These are phyloP conservation scores for Mycena citricolor DNA, from an alignment of 1,284 basidiomycete species.

Conservation along the genomic window DNA sequence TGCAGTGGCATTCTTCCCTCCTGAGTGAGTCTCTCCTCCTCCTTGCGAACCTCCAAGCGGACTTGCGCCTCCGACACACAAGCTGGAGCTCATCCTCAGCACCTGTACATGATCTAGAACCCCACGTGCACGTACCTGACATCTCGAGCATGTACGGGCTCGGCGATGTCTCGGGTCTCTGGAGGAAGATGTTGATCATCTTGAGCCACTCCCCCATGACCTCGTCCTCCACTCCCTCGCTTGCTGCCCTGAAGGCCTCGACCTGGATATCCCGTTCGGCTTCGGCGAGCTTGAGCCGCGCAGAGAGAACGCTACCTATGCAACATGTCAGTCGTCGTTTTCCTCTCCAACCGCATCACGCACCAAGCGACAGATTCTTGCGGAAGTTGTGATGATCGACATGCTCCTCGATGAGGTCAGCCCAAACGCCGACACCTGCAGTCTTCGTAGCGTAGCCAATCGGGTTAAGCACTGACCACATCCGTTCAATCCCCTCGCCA, in stretches of 20 bases:
- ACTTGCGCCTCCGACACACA: conserved; percentile 8
- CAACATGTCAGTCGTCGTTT: neutral
- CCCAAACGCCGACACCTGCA: conserved; percentile 1
- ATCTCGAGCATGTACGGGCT: conserved; percentile 8
- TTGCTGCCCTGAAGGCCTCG: conserved; percentile 12
- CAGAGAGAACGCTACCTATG: neutral
- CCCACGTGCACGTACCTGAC: neutral
- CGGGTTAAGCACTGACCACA: conserved; percentile 13
- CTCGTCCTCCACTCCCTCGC: neutral
- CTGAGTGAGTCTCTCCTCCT: conserved; percentile 4
- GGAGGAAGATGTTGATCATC: conserved; percentile 11
- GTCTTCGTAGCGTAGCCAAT: conserved; percentile 11
- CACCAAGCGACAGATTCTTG: conserved; percentile 10
- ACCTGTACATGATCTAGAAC: neutral
- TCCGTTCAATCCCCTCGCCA: conserved; percentile 19
- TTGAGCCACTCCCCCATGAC: conserved; percentile 10
- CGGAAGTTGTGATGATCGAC: conserved; percentile 11
- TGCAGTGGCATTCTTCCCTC: neutral
- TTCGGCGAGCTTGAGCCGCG: neutral
- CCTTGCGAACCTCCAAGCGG: conserved; percentile 1
- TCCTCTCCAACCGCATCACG: neutral
- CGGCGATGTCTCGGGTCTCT: conserved; percentile 7
- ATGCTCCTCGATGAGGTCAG: conserved; percentile 7
- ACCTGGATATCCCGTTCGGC: conserved; percentile 17
- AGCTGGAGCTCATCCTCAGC: neutral